A percentile compares a stretch with the other conserved stretches of the same genome.
phyloP scores from a whole-genome alignment of 257 asterid species.

The Jacaranda mimosifolia region DNA sequence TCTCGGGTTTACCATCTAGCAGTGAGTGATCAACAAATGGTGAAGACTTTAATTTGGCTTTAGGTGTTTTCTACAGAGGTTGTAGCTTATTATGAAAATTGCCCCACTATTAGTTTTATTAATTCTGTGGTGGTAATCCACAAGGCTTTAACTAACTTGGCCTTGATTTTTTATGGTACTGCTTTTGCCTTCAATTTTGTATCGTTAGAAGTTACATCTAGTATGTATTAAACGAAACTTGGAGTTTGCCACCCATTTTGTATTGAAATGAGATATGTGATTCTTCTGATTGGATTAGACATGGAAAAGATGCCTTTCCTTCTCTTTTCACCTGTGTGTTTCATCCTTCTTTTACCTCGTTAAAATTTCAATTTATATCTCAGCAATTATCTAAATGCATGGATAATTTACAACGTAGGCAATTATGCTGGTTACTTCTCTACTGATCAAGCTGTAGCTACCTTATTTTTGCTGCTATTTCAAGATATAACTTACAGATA shows the following conservation, averaged over 20 bases:
- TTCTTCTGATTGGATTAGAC: constrained; percentile 12
- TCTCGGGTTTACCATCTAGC: constrained; percentile 25
- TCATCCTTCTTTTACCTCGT: not conserved
- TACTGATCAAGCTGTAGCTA: not conserved
- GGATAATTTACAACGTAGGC: not conserved
- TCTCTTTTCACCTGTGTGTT: not conserved
- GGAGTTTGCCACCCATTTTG: constrained; percentile 15
- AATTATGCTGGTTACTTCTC: not conserved
- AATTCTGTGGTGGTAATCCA: constrained; percentile 22
- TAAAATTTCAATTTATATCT: not conserved
- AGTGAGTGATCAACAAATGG: constrained; percentile 29
- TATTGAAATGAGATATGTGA: constrained; percentile 26
- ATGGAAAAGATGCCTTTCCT: not conserved
- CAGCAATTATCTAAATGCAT: not conserved
- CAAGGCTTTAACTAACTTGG: constrained; percentile 27
- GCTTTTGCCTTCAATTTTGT: constrained; percentile 47
- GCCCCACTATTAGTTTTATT: constrained; percentile 34
- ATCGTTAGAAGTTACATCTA: constrained; percentile 37
- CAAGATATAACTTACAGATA: not conserved
- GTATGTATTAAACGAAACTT: constrained; percentile 30
- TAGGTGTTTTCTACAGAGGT: constrained; percentile 44
- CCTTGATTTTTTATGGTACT: constrained; percentile 31
- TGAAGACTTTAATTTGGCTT: constrained; percentile 44
- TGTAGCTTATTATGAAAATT: constrained; percentile 15
- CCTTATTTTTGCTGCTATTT: not conserved